A percentile compares a stretch with the other conserved stretches of the same genome.
Evolutionary conservation across 1,139 yeast species (phyloP).

Genomic region (Debaryomycetaceae sp.): DNA sequence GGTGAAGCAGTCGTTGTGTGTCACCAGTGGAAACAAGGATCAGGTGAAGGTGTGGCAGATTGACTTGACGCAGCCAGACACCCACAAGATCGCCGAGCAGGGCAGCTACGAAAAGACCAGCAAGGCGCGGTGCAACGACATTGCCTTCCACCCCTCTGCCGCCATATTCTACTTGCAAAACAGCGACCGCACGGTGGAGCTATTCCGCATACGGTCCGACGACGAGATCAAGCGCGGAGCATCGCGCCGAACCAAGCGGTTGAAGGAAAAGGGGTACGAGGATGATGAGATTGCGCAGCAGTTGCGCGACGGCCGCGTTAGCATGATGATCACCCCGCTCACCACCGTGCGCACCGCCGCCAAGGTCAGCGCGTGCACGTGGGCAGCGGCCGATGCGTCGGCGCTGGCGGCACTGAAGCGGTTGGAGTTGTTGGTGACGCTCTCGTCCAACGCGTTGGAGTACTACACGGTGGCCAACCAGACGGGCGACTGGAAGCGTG

Average conservation of each 20-base stretch:
- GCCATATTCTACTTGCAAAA: constrained; percentile 61
- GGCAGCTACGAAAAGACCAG: constrained; percentile 78
- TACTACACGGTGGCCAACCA: constrained; percentile 53
- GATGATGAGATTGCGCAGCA: constrained; percentile 59
- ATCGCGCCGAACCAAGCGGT: constrained; percentile 73
- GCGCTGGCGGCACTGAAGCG: background rate
- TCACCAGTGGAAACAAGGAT: constrained; percentile 77
- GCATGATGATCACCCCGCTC: constrained; percentile 59
- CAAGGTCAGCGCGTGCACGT: constrained; percentile 54
- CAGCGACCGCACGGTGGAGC: constrained; percentile 75
- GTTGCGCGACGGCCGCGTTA: constrained; percentile 51
- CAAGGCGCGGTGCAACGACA: constrained; percentile 64
- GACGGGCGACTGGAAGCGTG: too few species aligned
- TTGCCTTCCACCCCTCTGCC: constrained; percentile 44
- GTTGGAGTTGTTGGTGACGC: constrained; percentile 59
- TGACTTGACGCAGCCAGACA: constrained; percentile 50
- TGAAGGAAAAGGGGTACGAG: constrained; percentile 60
- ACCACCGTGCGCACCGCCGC: constrained; percentile 54
- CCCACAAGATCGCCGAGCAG: constrained; percentile 49
- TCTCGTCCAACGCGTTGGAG: constrained; percentile 73
- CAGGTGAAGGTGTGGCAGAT: constrained; percentile 82
- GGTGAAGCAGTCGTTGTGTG: constrained; percentile 37
- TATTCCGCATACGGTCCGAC: constrained; percentile 71
- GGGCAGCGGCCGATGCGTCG: constrained; percentile 44
- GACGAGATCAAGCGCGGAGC: constrained; percentile 80